Percentiles rank a stretch among this genome's conserved stretches.
Evolutionary conservation across 805 yeast genomes (phyloP).

Genomic region (Sporopachydermia quercuum): DNA sequence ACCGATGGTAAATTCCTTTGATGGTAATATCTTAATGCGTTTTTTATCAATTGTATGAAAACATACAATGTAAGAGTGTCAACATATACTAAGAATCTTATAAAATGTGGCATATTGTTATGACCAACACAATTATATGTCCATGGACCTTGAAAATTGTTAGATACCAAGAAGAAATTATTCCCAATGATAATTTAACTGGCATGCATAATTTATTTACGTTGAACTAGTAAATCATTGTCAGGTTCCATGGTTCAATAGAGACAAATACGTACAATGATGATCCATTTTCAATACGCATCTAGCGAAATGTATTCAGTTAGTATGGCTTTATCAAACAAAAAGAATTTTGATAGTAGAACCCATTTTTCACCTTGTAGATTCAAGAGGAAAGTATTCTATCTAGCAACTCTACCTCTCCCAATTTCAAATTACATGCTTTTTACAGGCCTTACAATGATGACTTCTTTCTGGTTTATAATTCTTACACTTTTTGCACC

Average conservation of each 20-base stretch:
- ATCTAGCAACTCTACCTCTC: too few species aligned
- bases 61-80: slow-evolving; percentile 27
- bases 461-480: slow-evolving; percentile 77
- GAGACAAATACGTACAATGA: slow-evolving; percentile 35
- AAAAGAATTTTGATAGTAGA: too few species aligned
- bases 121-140: slow-evolving; percentile 83
- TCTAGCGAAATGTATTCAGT: slow-evolving; percentile 10
- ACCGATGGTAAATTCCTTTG: slow-evolving; percentile 32
- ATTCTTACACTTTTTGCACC: slow-evolving; percentile 56
- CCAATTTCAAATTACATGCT: slow-evolving; percentile 5
- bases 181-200: not conserved
- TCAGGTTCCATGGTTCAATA: not conserved
- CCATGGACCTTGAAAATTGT: slow-evolving; percentile 50
- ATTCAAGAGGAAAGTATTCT: too few species aligned
- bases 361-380: too few species aligned
- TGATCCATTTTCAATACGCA: slow-evolving; percentile 90
- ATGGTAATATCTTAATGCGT: slow-evolving; percentile 30
- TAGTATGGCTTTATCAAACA: too few species aligned
- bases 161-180: too few species aligned
- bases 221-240: not conserved
- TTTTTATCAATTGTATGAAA: slow-evolving; percentile 22
- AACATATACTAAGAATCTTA: slow-evolving; percentile 62
- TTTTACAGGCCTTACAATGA: slow-evolving; percentile 65
- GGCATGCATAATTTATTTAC: not conserved
- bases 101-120: slow-evolving; percentile 61